Conservation (phyloP, 75 land plant genomes). For the Isoetes taiwanensis region DNA sequence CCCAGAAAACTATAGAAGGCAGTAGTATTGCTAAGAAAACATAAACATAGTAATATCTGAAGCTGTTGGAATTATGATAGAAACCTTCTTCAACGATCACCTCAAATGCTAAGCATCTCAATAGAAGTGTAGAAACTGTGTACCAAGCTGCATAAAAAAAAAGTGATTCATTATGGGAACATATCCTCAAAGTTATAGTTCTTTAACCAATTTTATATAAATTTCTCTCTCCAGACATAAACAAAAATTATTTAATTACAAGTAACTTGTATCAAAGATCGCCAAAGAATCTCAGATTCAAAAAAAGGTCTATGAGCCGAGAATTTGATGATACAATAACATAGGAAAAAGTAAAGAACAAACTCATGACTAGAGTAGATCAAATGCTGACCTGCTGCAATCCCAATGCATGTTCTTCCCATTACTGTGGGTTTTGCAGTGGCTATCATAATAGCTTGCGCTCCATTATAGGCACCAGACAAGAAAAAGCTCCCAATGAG, state of each 20-base stretch:
- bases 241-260: too few relatives aligned
- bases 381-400: background rate
- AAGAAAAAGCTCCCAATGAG: background rate
- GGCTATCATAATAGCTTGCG: background rate
- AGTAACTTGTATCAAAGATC: too few relatives aligned
- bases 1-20: background rate
- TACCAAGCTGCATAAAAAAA: background rate
- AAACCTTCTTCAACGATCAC: background rate
- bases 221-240: too few relatives aligned
- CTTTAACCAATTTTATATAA: too few relatives aligned
- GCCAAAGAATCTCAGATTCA: too few relatives aligned
- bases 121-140: background rate
- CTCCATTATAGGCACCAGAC: conserved; percentile 2
- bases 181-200: too few relatives aligned
- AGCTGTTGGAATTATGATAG: background rate
- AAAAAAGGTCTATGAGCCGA: too few relatives aligned
- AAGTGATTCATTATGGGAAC: too few relatives aligned
- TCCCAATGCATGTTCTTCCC: conserved; percentile 3
- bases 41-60: background rate
- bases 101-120: background rate
- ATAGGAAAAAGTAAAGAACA: background rate
- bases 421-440: background rate
- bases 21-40: background rate
- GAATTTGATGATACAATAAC: too few relatives aligned
- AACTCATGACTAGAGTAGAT: too few relatives aligned